These are phyloP conservation scores for Rehmannia glutinosa DNA, from an alignment of 257 asterid species.

Conservation along the genomic window DNA sequence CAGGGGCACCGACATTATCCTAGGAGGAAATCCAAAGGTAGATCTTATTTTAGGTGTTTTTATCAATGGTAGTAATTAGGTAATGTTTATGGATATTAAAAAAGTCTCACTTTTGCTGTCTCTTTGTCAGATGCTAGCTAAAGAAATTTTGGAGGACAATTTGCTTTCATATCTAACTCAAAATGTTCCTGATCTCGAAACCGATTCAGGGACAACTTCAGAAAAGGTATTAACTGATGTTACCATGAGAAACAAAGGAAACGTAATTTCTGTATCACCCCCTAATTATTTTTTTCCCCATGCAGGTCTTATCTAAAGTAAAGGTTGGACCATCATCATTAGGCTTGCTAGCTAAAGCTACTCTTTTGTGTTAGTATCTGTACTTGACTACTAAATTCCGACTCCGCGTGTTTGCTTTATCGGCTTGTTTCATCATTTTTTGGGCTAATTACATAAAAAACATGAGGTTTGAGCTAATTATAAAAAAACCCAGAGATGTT, in stretches of 20 bases:
- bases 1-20: slow-evolving; percentile 96
- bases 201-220: slow-evolving; percentile 53
- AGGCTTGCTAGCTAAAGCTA: slow-evolving; percentile 80
- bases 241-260: slow-evolving; percentile 7
- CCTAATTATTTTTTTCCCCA: neutral
- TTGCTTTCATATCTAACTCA: slow-evolving; percentile 69
- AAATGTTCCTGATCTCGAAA: slow-evolving; percentile 54
- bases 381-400: neutral
- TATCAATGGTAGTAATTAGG: neutral
- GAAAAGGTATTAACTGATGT: slow-evolving; percentile 48
- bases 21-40: slow-evolving; percentile 99
- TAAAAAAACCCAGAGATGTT: too few relatives aligned
- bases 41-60: slow-evolving; percentile 15
- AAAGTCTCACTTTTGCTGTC: slow-evolving; percentile 1
- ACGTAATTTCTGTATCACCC: neutral
- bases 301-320: slow-evolving; percentile 83
- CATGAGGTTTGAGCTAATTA: too few relatives aligned
- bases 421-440: neutral
- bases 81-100: neutral
- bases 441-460: too few relatives aligned
- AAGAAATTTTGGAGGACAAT: slow-evolving; percentile 71
- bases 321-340: slow-evolving; percentile 87
- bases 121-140: slow-evolving; percentile 82
- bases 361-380: slow-evolving; percentile 76
- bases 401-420: neutral